Conservation (phyloP, 2,329 filamentous ascomycete genomes). For the Talaromyces albobiverticillius region DNA sequence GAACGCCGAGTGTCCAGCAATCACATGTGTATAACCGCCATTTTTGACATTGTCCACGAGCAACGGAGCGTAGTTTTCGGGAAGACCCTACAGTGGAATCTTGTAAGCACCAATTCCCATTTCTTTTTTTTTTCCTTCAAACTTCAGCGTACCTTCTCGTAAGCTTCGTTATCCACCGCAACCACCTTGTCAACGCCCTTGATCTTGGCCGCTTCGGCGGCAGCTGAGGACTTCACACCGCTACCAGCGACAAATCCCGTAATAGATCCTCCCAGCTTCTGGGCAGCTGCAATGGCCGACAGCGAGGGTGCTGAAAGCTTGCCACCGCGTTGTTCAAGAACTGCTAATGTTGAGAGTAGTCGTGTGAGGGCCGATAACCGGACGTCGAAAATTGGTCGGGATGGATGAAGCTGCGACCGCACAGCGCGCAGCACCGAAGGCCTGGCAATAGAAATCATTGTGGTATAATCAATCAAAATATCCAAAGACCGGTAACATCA, state of each 20-base stretch:
- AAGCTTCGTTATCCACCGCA: slow-evolving; percentile 80
- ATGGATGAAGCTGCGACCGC: slow-evolving; percentile 45
- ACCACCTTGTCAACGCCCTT: slow-evolving; percentile 90
- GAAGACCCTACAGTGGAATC: slow-evolving; percentile 63
- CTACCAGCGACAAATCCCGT: slow-evolving; percentile 85
- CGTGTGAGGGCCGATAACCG: slow-evolving; percentile 60
- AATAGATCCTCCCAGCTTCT: slow-evolving; percentile 79
- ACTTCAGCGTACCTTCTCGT: slow-evolving; percentile 69
- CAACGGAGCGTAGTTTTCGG: slow-evolving; percentile 91
- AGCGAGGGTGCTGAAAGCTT: slow-evolving; percentile 79
- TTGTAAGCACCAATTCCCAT: background rate
- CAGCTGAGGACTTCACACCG: slow-evolving; percentile 67
- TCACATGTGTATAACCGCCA: slow-evolving; percentile 86
- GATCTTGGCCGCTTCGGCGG: slow-evolving; percentile 82
- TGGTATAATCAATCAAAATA: background rate
- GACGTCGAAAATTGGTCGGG: slow-evolving; percentile 40
- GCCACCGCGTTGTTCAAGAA: slow-evolving; percentile 90
- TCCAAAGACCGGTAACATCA: background rate
- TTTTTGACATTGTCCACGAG: slow-evolving; percentile 96
- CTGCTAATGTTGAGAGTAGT: slow-evolving; percentile 80
- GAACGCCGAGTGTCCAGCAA: slow-evolving; percentile 90
- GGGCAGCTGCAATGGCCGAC: slow-evolving; percentile 79
- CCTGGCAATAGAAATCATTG: slow-evolving; percentile 31
- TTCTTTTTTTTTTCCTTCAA: background rate
- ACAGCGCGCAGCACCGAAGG: slow-evolving; percentile 41